A percentile compares a stretch with the other conserved stretches of the same genome.
phyloP scores from a whole-genome alignment of 1,284 basidiomycete species.

The Ustilago curta region DNA sequence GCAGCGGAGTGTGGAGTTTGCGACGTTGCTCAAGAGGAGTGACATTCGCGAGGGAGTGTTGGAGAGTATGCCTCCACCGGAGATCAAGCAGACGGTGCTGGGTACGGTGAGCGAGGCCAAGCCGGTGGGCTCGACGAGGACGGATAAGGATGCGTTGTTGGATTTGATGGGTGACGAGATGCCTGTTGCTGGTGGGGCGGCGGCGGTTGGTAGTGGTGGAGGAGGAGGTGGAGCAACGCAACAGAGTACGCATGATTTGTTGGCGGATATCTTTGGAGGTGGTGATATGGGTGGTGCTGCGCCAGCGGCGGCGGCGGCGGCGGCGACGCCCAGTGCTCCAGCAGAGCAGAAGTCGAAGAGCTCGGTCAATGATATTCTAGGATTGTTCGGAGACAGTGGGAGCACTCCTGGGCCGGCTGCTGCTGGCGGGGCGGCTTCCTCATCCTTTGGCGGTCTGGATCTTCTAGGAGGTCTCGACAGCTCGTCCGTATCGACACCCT shows the following conservation, averaged over 20 bases:
- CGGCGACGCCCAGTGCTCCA: slow-evolving; percentile 15
- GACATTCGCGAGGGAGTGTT: slow-evolving; percentile 84
- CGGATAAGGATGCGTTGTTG: slow-evolving; percentile 59
- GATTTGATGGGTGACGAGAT: slow-evolving; percentile 66
- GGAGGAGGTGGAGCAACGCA: slow-evolving; percentile 17
- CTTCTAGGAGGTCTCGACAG: slow-evolving; percentile 60
- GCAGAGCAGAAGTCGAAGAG: slow-evolving; percentile 71
- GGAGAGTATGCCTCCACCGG: slow-evolving; percentile 97
- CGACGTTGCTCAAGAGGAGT: slow-evolving; percentile 80
- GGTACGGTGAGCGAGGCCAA: slow-evolving; percentile 65
- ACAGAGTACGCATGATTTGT: slow-evolving; percentile 86
- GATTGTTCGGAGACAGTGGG: slow-evolving; percentile 78
- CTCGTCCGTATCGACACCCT: slow-evolving; percentile 70
- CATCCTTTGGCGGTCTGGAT: slow-evolving; percentile 56
- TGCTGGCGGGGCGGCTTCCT: slow-evolving; percentile 19
- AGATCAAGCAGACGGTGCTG: slow-evolving; percentile 75
- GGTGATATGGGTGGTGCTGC: slow-evolving; percentile 70
- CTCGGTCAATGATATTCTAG: slow-evolving; percentile 89
- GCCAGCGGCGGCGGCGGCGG: slow-evolving; percentile 67
- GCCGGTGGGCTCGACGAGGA: slow-evolving; percentile 61
- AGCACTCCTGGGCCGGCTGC: slow-evolving; percentile 40
- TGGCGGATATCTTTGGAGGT: slow-evolving; percentile 91
- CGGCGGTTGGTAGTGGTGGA: slow-evolving; percentile 9
- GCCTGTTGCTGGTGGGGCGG: slow-evolving; percentile 29
- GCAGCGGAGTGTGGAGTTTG: slow-evolving; percentile 94